These are phyloP conservation scores for Trifolium dubium DNA, from an alignment of 306 rosid species.

Conservation along the genomic window DNA sequence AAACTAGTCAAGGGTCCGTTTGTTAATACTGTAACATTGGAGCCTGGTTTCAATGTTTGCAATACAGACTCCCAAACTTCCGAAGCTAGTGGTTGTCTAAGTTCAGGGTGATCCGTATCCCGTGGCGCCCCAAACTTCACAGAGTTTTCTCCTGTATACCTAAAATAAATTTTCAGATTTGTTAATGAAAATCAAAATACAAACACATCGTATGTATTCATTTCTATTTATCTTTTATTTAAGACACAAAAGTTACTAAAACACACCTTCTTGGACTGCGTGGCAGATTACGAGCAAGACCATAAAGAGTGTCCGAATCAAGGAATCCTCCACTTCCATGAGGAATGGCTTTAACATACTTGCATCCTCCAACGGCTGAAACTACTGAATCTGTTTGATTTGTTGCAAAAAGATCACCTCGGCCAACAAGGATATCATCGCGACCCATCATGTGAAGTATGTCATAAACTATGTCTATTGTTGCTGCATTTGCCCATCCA, in stretches of 20 bases:
- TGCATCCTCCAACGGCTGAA: conserved; percentile 76
- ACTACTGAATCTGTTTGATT: conserved; percentile 67
- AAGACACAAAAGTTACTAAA: neutral
- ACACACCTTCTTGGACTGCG: conserved; percentile 83
- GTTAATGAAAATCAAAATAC: no score
- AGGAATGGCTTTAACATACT: conserved; percentile 81
- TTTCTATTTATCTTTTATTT: no score
- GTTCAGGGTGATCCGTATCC: conserved; percentile 78
- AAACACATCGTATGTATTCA: no score
- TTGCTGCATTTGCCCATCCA: conserved; percentile 95
- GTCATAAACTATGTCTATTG: conserved; percentile 82
- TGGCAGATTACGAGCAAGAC: conserved; percentile 86
- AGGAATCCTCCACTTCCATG: conserved; percentile 86
- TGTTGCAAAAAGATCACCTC: conserved; percentile 75
- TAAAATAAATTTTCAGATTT: conserved; percentile 31
- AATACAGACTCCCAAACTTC: conserved; percentile 78
- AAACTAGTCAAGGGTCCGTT: conserved; percentile 94
- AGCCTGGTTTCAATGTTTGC: conserved; percentile 54
- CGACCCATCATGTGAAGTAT: conserved; percentile 97
- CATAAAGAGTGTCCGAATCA: conserved; percentile 93
- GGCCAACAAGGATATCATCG: conserved; percentile 88
- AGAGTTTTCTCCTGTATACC: conserved; percentile 82
- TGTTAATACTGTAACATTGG: conserved; percentile 76
- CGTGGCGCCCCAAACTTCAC: conserved; percentile 70
- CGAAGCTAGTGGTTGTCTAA: conserved; percentile 74